A percentile compares a stretch with the other conserved stretches of the same genome.
Evolutionary conservation across 2,329 filamentous ascomycete genomes (phyloP).

Genomic region (Curvularia eragrostidis): DNA sequence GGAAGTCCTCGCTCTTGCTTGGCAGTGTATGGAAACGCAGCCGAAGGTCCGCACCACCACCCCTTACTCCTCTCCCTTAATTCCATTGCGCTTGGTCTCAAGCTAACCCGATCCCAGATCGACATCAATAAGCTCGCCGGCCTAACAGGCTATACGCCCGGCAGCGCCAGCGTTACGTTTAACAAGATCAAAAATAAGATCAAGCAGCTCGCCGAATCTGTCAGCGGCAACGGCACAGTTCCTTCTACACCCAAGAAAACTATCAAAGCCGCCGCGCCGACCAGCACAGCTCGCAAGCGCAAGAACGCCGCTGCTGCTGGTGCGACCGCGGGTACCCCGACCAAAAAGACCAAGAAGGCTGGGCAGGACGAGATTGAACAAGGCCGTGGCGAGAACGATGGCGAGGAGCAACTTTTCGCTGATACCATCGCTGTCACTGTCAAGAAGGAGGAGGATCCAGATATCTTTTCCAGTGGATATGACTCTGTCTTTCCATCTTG

Average conservation of each 20-base stretch:
- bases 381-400: conserved; percentile 13
- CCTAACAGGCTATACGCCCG: conserved; percentile 37
- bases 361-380: conserved; percentile 1
- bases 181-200: conserved; percentile 45
- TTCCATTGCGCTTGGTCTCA: background rate
- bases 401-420: conserved; percentile 23
- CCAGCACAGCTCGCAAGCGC: conserved; percentile 20
- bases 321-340: conserved; percentile 4
- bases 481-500: background rate
- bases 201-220: conserved; percentile 21
- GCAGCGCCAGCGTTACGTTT: conserved; percentile 37
- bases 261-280: background rate
- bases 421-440: conserved; percentile 15
- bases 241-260: conserved; percentile 5
- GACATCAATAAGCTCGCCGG: conserved; percentile 28
- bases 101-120: conserved; percentile 19
- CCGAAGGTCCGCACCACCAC: conserved; percentile 38
- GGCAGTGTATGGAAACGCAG: conserved; percentile 45
- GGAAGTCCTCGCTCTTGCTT: conserved; percentile 41
- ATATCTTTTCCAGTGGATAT: background rate
- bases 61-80: background rate
- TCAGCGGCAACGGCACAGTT: background rate
- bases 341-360: conserved; percentile 24
- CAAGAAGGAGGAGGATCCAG: conserved; percentile 29
- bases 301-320: conserved; percentile 23